Conservation (phyloP, 2,329 filamentous ascomycete species). For the Phyllosticta citribraziliensis region DNA sequence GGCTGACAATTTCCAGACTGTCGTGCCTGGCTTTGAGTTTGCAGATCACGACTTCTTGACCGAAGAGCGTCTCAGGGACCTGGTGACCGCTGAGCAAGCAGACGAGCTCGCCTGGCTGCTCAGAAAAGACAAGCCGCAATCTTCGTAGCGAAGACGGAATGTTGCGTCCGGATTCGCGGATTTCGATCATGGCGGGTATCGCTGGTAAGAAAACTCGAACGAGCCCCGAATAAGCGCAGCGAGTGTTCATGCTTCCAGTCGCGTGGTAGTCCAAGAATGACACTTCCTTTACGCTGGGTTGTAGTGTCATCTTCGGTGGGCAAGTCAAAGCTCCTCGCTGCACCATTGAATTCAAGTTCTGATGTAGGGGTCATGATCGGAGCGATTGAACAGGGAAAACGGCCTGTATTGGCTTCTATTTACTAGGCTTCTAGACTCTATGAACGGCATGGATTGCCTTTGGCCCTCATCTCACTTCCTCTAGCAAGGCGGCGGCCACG, state of each 20-base stretch:
- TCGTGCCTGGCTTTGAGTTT: slow-evolving; percentile 59
- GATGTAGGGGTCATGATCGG: no score
- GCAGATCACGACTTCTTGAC: slow-evolving; percentile 58
- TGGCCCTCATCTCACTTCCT: slow-evolving; percentile 28
- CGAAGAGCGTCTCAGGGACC: slow-evolving; percentile 37
- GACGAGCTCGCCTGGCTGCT: slow-evolving; percentile 38
- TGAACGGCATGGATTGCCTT: background rate
- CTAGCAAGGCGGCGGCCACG: slow-evolving; percentile 76
- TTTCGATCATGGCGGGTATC: background rate
- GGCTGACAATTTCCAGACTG: slow-evolving; percentile 35
- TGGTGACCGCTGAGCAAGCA: slow-evolving; percentile 44
- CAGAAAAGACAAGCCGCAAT: slow-evolving; percentile 14
- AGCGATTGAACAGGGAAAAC: background rate
- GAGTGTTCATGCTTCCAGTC: no score
- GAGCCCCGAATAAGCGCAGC: no score
- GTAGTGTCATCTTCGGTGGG: no score
- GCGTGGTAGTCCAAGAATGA: no score
- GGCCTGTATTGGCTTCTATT: background rate
- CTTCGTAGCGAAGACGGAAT: background rate
- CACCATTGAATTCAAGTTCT: no score
- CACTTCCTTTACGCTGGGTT: no score
- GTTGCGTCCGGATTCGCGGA: background rate
- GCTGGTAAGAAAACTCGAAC: background rate
- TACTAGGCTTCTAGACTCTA: background rate
- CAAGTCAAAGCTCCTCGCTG: no score